These are phyloP conservation scores for Cystobasidium slooffiae DNA, from an alignment of 1,284 basidiomycete genomes.

Conservation along the genomic window DNA sequence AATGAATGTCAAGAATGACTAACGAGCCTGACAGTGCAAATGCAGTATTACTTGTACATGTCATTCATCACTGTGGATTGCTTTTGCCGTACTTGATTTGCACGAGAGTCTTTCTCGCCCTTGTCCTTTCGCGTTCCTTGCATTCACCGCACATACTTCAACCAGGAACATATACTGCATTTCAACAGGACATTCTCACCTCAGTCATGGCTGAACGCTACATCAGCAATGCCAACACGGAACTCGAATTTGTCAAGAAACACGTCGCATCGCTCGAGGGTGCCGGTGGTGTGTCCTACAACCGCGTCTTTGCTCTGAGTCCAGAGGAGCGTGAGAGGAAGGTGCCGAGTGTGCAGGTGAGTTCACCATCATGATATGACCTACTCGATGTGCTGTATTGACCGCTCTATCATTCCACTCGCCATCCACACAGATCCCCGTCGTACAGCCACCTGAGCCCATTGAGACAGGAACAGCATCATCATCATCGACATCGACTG, in stretches of 20 bases:
- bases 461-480: slow-evolving; percentile 9
- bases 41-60: no score
- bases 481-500: not conserved
- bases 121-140: not conserved
- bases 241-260: slow-evolving; percentile 42
- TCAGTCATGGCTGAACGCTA: slow-evolving; percentile 36
- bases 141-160: not conserved
- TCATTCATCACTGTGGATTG: no score
- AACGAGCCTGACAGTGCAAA: no score
- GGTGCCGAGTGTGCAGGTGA: slow-evolving; percentile 35
- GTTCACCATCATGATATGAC: not conserved
- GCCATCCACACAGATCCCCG: slow-evolving; percentile 24
- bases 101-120: not conserved
- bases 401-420: not conserved
- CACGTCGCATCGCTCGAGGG: slow-evolving; percentile 25
- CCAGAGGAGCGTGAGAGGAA: slow-evolving; percentile 38
- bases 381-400: not conserved
- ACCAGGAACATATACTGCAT: not conserved
- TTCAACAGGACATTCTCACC: not conserved
- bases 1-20: no score
- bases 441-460: slow-evolving; percentile 40
- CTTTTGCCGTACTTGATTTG: no score
- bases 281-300: slow-evolving; percentile 29
- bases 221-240: slow-evolving; percentile 27
- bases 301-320: slow-evolving; percentile 25